Conservation (phyloP, 306 rosid species). For the Cucurbita argyrosperma region DNA sequence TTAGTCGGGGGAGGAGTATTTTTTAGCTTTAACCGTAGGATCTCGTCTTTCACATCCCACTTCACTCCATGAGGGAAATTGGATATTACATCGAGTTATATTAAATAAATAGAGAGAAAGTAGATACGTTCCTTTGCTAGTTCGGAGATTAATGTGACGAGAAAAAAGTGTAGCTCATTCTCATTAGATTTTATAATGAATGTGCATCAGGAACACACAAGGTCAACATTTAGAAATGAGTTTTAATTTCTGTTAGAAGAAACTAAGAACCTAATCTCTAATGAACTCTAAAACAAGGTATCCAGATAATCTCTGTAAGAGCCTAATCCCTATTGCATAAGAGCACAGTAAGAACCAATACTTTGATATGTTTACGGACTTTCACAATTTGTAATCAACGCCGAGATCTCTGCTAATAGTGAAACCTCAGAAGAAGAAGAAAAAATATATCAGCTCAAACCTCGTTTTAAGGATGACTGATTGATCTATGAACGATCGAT, state of each 20-base stretch:
- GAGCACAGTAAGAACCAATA: background rate
- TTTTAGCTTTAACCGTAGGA: too few species aligned
- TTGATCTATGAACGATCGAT: slow-evolving; percentile 24
- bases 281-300: background rate
- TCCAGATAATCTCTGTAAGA: background rate
- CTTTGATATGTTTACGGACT: slow-evolving; percentile 11
- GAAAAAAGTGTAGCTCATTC: background rate
- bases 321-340: background rate
- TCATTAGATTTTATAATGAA: background rate
- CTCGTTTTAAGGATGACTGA: slow-evolving; percentile 61
- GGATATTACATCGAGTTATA: background rate
- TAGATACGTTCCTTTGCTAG: too few species aligned
- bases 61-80: background rate
- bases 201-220: background rate
- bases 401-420: slow-evolving; percentile 58
- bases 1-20: too few species aligned
- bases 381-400: slow-evolving; percentile 24
- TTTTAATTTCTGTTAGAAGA: background rate
- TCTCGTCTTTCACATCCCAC: background rate
- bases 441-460: slow-evolving; percentile 41
- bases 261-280: background rate
- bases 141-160: background rate
- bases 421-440: slow-evolving; percentile 48
- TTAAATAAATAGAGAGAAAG: too few species aligned
- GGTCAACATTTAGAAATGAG: background rate